These are phyloP conservation scores for Jaminaea rosea DNA, from an alignment of 1,284 basidiomycete genomes.

Conservation along the genomic window DNA sequence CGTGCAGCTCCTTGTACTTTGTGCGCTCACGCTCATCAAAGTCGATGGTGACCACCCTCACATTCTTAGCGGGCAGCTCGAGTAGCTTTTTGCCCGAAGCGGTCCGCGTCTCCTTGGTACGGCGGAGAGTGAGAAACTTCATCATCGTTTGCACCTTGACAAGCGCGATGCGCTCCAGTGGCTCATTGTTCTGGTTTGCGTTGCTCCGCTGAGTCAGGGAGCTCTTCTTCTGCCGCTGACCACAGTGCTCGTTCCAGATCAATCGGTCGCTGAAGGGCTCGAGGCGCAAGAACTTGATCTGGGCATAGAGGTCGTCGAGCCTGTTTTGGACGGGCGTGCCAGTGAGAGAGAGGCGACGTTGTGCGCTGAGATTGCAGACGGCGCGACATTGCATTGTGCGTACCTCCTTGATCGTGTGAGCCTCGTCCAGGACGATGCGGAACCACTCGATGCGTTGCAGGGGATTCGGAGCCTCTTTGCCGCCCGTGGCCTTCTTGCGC, in stretches of 20 bases:
- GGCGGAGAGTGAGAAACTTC: conserved; percentile 88
- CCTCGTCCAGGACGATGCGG: conserved; percentile 92
- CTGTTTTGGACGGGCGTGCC: conserved; percentile 99
- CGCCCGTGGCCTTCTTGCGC: conserved; percentile 37
- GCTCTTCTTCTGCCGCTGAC: conserved; percentile 66
- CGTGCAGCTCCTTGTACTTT: conserved; percentile 80
- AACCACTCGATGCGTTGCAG: conserved; percentile 96
- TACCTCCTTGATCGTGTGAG: conserved; percentile 94
- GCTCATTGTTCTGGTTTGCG: conserved; percentile 10
- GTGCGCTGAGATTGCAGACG: conserved; percentile 85
- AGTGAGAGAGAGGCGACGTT: conserved; percentile 83
- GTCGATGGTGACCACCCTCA: conserved; percentile 73
- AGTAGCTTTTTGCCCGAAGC: conserved; percentile 76
- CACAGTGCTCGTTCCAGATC: conserved; percentile 85
- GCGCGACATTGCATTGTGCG: conserved; percentile 86
- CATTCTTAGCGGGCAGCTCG: conserved; percentile 68
- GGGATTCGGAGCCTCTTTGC: conserved; percentile 51
- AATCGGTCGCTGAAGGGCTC: conserved; percentile 87
- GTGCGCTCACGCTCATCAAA: conserved; percentile 72
- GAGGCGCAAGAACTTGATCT: conserved; percentile 89
- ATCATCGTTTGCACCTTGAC: conserved; percentile 93
- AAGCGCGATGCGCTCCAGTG: conserved; percentile 70
- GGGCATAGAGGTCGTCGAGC: conserved; percentile 90
- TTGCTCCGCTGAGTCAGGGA: not conserved
- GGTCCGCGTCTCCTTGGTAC: conserved; percentile 82